Evolutionary conservation across 441 rosid species (phyloP), one percentile per base, ranked within the genome.

Genomic region (Jatropha podagrica): DNA sequence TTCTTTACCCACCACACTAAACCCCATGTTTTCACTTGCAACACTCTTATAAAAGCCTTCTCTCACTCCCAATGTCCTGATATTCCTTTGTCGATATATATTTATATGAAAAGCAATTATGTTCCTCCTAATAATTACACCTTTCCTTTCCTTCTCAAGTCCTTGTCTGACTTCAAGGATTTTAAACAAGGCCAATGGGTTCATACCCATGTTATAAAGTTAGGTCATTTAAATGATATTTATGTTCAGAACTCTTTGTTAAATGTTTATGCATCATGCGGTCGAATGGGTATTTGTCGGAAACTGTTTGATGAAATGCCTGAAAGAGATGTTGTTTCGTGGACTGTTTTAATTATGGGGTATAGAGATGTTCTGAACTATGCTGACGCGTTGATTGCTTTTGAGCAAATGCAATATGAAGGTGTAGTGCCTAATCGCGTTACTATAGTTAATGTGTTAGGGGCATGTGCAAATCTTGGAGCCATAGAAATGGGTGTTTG

Each of bases 321-420:
- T 79, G 72, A 54, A 2, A 85, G 80, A 81, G 90, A 87, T 73
- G 93, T 89, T 26, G 91, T 86, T 48, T 89, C 91, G 23, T 87
- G 91, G 91, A 87, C 90, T 59, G 76, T 85, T 52, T 78, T 89
- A 82, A 85, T 89, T 55, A 86, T 77, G 49, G 90, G 90, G 68
- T 83, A 76, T 52, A 68, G 84, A 80, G 73, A 66, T 71, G 79
- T 48, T 68, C 72, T 68, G 46, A 77, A 72, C 62, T 85, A 80
- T 67, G 83, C 41, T 51, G 87, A 82, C 62, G 91, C 91, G 1
- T 79, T 89, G 82, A 69, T 84, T 76, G 84, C 86, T 68, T 86
- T 89, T 70, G 90, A 87, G 82, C 83, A 72, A 73, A 89, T 89
- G 90, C 85, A 73, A 37, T 80, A 78, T 76, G 83, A 85, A 1